Conservation (phyloP, 2,329 filamentous ascomycete genomes). For the Colletotrichum costaricense region DNA sequence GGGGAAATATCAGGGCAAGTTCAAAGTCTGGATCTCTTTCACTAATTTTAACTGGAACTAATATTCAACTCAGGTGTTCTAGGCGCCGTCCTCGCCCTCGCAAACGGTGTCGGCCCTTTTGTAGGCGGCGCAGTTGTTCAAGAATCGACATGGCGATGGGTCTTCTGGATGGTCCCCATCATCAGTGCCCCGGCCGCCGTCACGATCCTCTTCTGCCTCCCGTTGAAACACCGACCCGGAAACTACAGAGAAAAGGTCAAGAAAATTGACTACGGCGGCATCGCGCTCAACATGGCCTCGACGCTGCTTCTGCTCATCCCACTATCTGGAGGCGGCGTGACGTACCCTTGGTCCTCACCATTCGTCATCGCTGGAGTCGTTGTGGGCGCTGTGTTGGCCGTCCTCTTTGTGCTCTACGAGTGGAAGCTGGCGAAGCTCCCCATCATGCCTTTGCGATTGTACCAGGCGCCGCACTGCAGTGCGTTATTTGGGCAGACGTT, state of each 20-base stretch:
- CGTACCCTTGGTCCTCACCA: conserved; percentile 41
- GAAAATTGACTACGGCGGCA: conserved; percentile 44
- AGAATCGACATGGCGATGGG: conserved; percentile 44
- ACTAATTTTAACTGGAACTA: neutral
- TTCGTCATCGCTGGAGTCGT: conserved; percentile 40
- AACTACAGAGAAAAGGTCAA: conserved; percentile 41
- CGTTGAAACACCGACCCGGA: conserved; percentile 39
- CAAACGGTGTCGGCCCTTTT: conserved; percentile 52
- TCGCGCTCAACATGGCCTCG: conserved; percentile 41
- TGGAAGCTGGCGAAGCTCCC: conserved; percentile 43
- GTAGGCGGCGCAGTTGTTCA: conserved; percentile 45
- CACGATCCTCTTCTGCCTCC: conserved; percentile 43
- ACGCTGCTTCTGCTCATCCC: conserved; percentile 42
- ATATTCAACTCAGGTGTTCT: conserved; percentile 34
- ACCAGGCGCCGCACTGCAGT: conserved; percentile 38
- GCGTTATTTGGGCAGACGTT: conserved; percentile 40
- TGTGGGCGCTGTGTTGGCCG: neutral
- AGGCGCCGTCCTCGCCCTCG: conserved; percentile 43
- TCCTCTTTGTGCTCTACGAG: conserved; percentile 40
- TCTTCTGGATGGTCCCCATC: conserved; percentile 43
- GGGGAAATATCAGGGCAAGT: conserved; percentile 45
- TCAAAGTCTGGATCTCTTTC: too few species aligned
- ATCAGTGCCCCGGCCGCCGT: conserved; percentile 37
- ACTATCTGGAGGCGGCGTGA: conserved; percentile 42
- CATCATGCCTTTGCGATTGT: conserved; percentile 44